Evolutionary conservation across 2,329 filamentous ascomycete species (phyloP).

Genomic region (Capronia coronata): DNA sequence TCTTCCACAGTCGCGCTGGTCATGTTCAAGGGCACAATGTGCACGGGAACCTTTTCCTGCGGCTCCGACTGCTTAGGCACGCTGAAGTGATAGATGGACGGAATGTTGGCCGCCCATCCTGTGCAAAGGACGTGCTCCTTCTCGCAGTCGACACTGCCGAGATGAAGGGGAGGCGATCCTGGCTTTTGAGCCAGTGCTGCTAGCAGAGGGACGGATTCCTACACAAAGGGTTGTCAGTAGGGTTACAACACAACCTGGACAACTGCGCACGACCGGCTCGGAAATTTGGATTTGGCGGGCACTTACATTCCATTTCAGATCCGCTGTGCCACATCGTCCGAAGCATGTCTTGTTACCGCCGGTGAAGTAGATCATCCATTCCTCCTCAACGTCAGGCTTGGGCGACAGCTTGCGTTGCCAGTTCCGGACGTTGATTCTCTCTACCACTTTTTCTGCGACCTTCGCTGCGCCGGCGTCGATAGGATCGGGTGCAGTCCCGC

Average conservation of each 20-base stretch:
- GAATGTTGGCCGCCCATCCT: slow-evolving; percentile 52
- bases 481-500: slow-evolving; percentile 36
- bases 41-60: slow-evolving; percentile 47
- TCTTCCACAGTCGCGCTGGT: slow-evolving; percentile 52
- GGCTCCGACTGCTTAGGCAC: slow-evolving; percentile 51
- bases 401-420: slow-evolving; percentile 49
- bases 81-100: slow-evolving; percentile 52
- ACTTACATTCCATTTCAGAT: slow-evolving; percentile 48
- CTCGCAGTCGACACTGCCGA: slow-evolving; percentile 56
- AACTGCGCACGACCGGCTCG: too few species aligned
- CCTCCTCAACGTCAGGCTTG: slow-evolving; percentile 41
- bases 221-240: too few species aligned
- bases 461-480: slow-evolving; percentile 42
- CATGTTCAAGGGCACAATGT: slow-evolving; percentile 51
- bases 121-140: slow-evolving; percentile 53
- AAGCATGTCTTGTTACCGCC: slow-evolving; percentile 61
- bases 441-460: slow-evolving; percentile 46
- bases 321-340: slow-evolving; percentile 50
- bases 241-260: too few species aligned
- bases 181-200: slow-evolving; percentile 34
- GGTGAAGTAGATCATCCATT: slow-evolving; percentile 55
- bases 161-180: slow-evolving; percentile 49
- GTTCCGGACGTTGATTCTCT: slow-evolving; percentile 50
- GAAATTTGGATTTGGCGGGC: too few species aligned
- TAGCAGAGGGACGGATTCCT: slow-evolving; percentile 51